These are phyloP conservation scores for Macrolepiota albuminosa DNA, from an alignment of 768 basidiomycete genomes.

Conservation along the genomic window DNA sequence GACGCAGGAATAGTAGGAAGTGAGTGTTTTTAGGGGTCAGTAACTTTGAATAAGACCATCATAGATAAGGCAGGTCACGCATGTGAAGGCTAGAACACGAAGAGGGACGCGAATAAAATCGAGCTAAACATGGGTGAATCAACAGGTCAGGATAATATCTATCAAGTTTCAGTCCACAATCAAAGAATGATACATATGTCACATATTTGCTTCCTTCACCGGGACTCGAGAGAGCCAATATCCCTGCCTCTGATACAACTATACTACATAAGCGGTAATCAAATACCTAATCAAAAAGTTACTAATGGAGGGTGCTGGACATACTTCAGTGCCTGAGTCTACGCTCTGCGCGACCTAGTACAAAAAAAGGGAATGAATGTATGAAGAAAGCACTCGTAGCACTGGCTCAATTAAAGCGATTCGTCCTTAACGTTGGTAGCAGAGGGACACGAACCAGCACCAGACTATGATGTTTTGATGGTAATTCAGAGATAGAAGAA, in stretches of 20 bases:
- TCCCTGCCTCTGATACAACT: background rate
- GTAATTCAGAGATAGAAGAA: background rate
- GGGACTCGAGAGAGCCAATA: background rate
- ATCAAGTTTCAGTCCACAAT: too few species aligned
- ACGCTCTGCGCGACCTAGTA: background rate
- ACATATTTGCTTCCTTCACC: background rate
- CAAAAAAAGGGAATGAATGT: background rate
- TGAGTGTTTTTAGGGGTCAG: too few species aligned
- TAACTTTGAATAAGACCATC: too few species aligned
- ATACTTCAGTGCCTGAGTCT: background rate
- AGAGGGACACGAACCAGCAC: slow-evolving; percentile 9
- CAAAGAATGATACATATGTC: background rate
- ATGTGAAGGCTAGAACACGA: too few species aligned
- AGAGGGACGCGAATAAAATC: too few species aligned
- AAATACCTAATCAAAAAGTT: background rate
- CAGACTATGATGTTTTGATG: background rate
- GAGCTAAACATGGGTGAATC: too few species aligned
- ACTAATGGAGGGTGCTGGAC: background rate
- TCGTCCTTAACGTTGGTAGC: slow-evolving; percentile 1
- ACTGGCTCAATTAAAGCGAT: background rate
- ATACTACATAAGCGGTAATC: background rate
- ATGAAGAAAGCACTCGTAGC: background rate
- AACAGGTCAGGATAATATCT: too few species aligned
- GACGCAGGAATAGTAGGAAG: too few species aligned
- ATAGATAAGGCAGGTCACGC: too few species aligned